Percentiles rank a stretch among this genome's conserved stretches.
Evolutionary conservation across 1,284 basidiomycete species (phyloP).

Genomic region (Trichosporon asahii): DNA sequence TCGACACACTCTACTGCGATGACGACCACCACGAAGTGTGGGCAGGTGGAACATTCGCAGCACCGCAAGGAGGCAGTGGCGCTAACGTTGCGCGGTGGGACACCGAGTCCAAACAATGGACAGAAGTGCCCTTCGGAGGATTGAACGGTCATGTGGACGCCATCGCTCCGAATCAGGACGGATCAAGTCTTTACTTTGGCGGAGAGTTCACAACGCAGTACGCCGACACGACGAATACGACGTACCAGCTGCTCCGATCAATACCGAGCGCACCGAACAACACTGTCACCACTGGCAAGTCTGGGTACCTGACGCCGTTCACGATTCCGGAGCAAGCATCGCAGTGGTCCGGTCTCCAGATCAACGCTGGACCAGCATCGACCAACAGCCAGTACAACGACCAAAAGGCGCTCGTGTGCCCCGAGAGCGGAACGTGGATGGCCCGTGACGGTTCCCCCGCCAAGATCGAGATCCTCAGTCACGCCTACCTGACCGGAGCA

Average conservation of each 20-base stretch:
- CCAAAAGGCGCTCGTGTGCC: conserved; percentile 77
- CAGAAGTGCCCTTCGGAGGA: conserved; percentile 73
- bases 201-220: conserved; percentile 78
- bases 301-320: conserved; percentile 84
- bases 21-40: conserved; percentile 66
- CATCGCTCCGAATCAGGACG: conserved; percentile 71
- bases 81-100: conserved; percentile 79
- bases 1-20: conserved; percentile 81
- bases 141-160: conserved; percentile 74
- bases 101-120: conserved; percentile 59
- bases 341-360: conserved; percentile 48
- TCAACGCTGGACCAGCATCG: conserved; percentile 70
- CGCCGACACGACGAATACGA: conserved; percentile 61
- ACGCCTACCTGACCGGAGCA: conserved; percentile 58
- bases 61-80: conserved; percentile 46
- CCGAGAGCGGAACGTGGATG: conserved; percentile 72
- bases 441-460: conserved; percentile 67
- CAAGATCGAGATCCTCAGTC: conserved; percentile 71
- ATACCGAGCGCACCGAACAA: conserved; percentile 41
- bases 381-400: conserved; percentile 63
- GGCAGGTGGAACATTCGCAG: conserved; percentile 73
- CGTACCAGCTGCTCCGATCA: conserved; percentile 59
- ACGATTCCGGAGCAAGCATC: conserved; percentile 62
- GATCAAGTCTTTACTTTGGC: conserved; percentile 74
- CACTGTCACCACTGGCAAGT: conserved; percentile 74